Conservation (phyloP, 768 basidiomycete species). For the Phylloporus arenicola region DNA sequence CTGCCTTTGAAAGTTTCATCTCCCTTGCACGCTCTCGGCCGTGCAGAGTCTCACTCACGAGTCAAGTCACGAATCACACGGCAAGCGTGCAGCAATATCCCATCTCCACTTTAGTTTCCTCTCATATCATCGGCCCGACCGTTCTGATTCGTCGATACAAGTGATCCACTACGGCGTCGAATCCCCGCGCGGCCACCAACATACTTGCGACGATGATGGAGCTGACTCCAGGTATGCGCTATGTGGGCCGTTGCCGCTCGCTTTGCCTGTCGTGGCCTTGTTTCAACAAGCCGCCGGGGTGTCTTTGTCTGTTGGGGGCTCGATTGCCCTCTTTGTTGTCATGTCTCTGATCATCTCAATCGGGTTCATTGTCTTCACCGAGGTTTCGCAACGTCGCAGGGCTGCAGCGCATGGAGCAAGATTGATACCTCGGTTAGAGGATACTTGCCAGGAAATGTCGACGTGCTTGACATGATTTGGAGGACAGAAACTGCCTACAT, state of each 20-base stretch:
- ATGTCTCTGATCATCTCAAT: constrained; percentile 1
- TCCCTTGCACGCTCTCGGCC: no score
- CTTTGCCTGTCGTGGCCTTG: constrained; percentile 11
- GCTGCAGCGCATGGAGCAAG: constrained; percentile 26
- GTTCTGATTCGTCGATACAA: no score
- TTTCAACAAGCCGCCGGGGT: constrained; percentile 9
- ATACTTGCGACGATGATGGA: constrained; percentile 5
- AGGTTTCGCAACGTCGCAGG: constrained; percentile 9
- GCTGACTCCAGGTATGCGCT: constrained; percentile 22
- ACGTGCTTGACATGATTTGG: constrained; percentile 19
- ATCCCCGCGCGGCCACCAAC: background rate
- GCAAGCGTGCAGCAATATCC: no score
- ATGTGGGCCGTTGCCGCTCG: constrained; percentile 13
- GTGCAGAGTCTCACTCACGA: no score
- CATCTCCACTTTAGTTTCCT: no score
- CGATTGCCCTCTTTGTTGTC: constrained; percentile 4
- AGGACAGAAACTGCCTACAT: constrained; percentile 30
- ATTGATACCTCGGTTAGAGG: constrained; percentile 30
- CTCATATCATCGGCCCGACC: no score
- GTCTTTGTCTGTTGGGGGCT: constrained; percentile 3
- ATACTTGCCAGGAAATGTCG: constrained; percentile 31
- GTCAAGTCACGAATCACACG: no score
- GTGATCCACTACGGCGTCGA: no score
- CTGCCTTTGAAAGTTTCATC: no score
- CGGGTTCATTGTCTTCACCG: background rate